These are phyloP conservation scores for Suhomyces panamericanus DNA, from an alignment of 1,139 yeast species.

Conservation along the genomic window DNA sequence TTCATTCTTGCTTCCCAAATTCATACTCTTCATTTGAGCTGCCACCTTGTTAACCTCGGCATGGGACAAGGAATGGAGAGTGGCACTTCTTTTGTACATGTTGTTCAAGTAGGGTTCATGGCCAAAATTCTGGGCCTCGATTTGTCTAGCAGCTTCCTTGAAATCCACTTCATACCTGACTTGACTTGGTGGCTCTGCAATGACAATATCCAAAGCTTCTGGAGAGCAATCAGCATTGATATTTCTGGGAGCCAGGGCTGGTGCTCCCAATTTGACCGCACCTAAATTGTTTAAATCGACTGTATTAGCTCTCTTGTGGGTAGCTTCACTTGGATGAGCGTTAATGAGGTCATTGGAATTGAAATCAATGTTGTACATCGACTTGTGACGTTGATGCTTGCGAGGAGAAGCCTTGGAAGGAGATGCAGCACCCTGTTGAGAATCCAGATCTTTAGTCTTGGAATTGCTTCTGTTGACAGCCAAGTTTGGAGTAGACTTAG, in stretches of 20 bases:
- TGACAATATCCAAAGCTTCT: conserved; percentile 21
- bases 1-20: neutral
- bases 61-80: conserved; percentile 4
- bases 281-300: conserved; percentile 10
- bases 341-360: conserved; percentile 10
- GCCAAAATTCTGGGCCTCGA: conserved; percentile 13
- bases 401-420: conserved; percentile 23
- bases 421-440: no score
- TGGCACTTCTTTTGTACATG: conserved; percentile 11
- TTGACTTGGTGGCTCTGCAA: conserved; percentile 42
- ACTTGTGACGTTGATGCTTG: conserved; percentile 41
- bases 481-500: conserved; percentile 27
- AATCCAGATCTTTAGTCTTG: no score
- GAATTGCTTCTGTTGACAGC: neutral
- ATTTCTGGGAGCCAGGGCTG: neutral
- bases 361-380: conserved; percentile 42
- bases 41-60: conserved; percentile 10
- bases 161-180: conserved; percentile 45
- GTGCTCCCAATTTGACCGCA: neutral
- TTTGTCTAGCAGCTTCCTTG: conserved; percentile 32
- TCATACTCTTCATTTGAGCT: conserved; percentile 12
- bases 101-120: conserved; percentile 13
- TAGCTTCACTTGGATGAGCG: neutral
- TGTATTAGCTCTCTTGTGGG: conserved; percentile 7
- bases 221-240: conserved; percentile 2